Evolutionary conservation across 495 filamentous ascomycete species (phyloP).

Genomic region (Aspergillus funiculosus): DNA sequence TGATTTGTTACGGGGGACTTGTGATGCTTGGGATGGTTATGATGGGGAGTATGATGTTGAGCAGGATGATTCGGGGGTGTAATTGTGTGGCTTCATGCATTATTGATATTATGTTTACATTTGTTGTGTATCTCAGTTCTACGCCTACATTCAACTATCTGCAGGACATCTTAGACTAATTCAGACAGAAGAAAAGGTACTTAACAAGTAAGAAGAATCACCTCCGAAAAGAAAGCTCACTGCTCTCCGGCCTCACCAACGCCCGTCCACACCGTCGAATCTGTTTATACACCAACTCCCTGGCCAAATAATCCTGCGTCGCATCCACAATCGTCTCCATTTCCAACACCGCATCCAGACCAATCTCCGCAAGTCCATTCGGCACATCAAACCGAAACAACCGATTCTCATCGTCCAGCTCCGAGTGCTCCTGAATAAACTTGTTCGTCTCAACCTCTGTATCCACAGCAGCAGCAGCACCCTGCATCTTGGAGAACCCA

Average conservation of each 20-base stretch:
- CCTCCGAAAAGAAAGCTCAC: constrained; percentile 11
- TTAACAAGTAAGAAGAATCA: background rate
- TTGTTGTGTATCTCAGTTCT: no score
- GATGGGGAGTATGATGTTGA: background rate
- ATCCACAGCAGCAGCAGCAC: constrained; percentile 28
- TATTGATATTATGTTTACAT: no score
- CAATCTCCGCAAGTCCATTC: constrained; percentile 38
- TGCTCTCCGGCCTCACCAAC: constrained; percentile 7
- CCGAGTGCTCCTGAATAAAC: constrained; percentile 34
- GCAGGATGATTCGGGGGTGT: constrained; percentile 10
- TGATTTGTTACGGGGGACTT: constrained; percentile 7
- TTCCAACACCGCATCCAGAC: constrained; percentile 35
- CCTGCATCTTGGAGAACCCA: constrained; percentile 18
- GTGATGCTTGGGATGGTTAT: constrained; percentile 16
- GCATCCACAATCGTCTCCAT: constrained; percentile 33
- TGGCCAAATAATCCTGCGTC: constrained; percentile 36
- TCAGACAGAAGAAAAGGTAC: background rate
- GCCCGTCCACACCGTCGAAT: constrained; percentile 30
- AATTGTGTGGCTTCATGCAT: no score
- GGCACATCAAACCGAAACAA: constrained; percentile 46
- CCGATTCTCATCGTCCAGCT: constrained; percentile 28
- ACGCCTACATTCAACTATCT: no score
- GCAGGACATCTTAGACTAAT: background rate
- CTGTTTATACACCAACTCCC: constrained; percentile 33
- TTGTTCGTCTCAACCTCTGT: constrained; percentile 36